A percentile compares a stretch with the other conserved stretches of the same genome.
These are phyloP conservation scores for Phytopythium oedochilum DNA, from an alignment of 352 stramenopile species.

Conservation along the genomic window DNA sequence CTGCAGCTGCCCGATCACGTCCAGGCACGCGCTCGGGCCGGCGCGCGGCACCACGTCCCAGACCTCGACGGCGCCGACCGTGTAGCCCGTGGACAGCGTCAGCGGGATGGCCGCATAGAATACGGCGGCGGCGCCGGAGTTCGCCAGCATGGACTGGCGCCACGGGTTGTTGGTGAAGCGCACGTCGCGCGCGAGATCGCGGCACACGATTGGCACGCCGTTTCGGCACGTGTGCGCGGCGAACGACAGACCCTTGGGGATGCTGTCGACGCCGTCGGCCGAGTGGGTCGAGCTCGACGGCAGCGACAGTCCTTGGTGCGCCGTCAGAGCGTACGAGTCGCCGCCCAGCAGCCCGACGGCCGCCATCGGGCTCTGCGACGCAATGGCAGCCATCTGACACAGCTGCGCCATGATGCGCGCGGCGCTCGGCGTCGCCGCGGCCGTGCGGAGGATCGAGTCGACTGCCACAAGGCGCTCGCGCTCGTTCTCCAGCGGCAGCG, in stretches of 20 bases:
- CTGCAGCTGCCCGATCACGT: conserved; percentile 66
- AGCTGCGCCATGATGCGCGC: conserved; percentile 57
- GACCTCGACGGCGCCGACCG: conserved; percentile 68
- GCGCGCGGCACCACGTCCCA: conserved; percentile 41
- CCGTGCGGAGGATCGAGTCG: conserved; percentile 29
- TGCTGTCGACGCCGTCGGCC: conserved; percentile 3
- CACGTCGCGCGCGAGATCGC: conserved; percentile 53
- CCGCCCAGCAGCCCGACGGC: conserved; percentile 58
- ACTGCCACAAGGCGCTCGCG: conserved; percentile 40
- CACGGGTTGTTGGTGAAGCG: conserved; percentile 65
- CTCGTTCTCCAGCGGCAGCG: conserved; percentile 54
- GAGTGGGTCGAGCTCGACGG: background rate
- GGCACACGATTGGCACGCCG: conserved; percentile 55
- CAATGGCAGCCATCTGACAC: conserved; percentile 75
- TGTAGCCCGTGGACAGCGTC: conserved; percentile 60
- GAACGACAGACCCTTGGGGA: conserved; percentile 42
- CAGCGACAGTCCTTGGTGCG: conserved; percentile 31
- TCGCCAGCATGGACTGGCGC: conserved; percentile 24
- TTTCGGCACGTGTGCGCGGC: conserved; percentile 69
- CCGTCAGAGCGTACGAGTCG: conserved; percentile 50
- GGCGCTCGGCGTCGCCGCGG: conserved; percentile 33
- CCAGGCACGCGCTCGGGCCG: conserved; percentile 37
- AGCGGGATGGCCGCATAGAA: conserved; percentile 86
- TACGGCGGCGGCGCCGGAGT: conserved; percentile 21
- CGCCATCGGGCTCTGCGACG: conserved; percentile 57